A percentile compares a stretch with the other conserved stretches of the same genome.
Evolutionary conservation across 331 rosid species (phyloP).

Genomic region (Malus hybrid): DNA sequence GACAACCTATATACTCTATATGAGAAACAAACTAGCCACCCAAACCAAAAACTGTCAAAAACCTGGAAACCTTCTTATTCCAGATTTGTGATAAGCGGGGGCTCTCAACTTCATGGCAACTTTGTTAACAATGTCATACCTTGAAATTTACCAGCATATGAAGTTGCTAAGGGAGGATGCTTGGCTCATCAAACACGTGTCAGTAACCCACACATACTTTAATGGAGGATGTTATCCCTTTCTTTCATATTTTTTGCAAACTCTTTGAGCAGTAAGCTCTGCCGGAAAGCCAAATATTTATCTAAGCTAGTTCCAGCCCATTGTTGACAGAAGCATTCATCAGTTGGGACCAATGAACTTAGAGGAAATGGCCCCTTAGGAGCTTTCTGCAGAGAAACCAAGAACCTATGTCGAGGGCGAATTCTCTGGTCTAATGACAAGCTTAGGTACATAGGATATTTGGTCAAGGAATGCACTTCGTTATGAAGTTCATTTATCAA

Average conservation of each 20-base stretch:
- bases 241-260: conserved; percentile 71
- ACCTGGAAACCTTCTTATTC: background rate
- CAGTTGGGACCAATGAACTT: conserved; percentile 83
- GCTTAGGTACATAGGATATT: conserved; percentile 92
- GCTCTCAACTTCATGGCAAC: conserved; percentile 17
- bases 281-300: conserved; percentile 74
- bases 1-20: background rate
- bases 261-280: conserved; percentile 60
- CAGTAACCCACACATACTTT: conserved; percentile 16
- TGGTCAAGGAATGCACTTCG: conserved; percentile 87
- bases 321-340: conserved; percentile 79
- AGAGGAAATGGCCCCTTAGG: conserved; percentile 98
- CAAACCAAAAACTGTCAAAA: background rate
- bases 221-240: conserved; percentile 26
- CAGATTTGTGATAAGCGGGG: conserved; percentile 3
- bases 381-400: conserved; percentile 88
- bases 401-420: conserved; percentile 94
- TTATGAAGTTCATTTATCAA: conserved; percentile 83
- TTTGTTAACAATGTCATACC: conserved; percentile 1
- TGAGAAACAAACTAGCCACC: background rate
- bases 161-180: conserved; percentile 9
- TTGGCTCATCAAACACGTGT: conserved; percentile 15
- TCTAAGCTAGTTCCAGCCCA: conserved; percentile 97
- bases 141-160: background rate
- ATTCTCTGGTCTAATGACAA: conserved; percentile 94